Evolutionary conservation across 306 rosid species (phyloP), one percentile per base, ranked within the genome.

Genomic region (Biancaea sappan): DNA sequence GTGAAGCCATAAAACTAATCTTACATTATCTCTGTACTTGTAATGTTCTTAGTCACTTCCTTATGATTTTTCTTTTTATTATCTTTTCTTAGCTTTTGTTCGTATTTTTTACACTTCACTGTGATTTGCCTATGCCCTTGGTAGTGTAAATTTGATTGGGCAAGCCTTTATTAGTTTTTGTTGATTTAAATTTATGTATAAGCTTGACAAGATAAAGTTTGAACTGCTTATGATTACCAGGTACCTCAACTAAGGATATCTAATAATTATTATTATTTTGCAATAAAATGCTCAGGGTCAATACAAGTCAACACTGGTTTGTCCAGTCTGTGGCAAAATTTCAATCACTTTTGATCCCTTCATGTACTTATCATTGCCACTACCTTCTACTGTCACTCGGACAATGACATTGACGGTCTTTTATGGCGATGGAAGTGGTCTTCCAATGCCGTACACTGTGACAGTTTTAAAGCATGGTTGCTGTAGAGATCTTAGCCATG

Each of bases 281-380:
- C 48, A 52, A 71, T 60, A 69, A 63, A 77, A 77, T 80, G 71
- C 69, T 54, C 96, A 95, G 99, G 99, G 99, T 78, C 99, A 92
- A 87, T 95, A 95, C 79, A 95, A 95, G 81, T 95, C 99, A 32
- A 95, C 98, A 4, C 82, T 95, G 88, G 98, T 95, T 77, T 95
- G 99, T 84, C 99, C 99, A 25, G 81, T 48, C 22, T 95, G 99
- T 77, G 70, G 84, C 75, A 95, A 95, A 89, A 84, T 95, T 83
- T 95, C 98, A 59, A 90, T 95, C 84, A 95, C 99, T 69, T 92
- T 95, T 43, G 99, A 95, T 72, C 99, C 99, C 32, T 95, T 95
- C 85, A 95, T 95, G 99, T 95, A 95, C 85, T 85, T 95, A 62
- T 95, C 99, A 48, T 57, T 95, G 86, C 99, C 99, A 37, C 83